A percentile compares a stretch with the other conserved stretches of the same genome.
These are phyloP conservation scores for Picochlorum sp. DNA, from an alignment of 139 green algal genomes.

Conservation along the genomic window DNA sequence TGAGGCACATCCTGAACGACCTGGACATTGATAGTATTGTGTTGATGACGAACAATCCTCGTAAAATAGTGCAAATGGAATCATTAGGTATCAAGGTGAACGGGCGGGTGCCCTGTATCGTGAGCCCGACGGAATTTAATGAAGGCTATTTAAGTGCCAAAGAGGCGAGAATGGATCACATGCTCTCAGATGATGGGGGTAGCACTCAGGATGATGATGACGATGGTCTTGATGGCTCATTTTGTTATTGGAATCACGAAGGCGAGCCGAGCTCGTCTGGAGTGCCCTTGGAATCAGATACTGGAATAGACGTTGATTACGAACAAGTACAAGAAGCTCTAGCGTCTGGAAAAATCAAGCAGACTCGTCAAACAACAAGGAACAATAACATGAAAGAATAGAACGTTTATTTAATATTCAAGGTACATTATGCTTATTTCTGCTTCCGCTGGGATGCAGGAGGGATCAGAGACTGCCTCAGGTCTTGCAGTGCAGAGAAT, in stretches of 20 bases:
- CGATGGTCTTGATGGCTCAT: slow-evolving; percentile 24
- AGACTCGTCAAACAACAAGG: background rate
- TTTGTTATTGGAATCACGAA: slow-evolving; percentile 55
- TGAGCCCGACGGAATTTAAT: slow-evolving; percentile 67
- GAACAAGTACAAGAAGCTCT: background rate
- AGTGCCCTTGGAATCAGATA: slow-evolving; percentile 19
- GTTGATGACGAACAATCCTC: slow-evolving; percentile 92
- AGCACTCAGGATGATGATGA: background rate
- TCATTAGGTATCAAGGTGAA: slow-evolving; percentile 63
- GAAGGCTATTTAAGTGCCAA: slow-evolving; percentile 45
- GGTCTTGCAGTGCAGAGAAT: slow-evolving; percentile 3
- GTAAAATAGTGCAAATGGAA: slow-evolving; percentile 73
- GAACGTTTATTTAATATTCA: background rate
- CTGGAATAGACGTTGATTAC: background rate
- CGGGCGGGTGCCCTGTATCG: slow-evolving; percentile 73
- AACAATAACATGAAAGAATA: slow-evolving; percentile 1
- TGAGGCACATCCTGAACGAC: slow-evolving; percentile 81
- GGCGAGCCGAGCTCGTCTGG: slow-evolving; percentile 41
- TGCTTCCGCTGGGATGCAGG: background rate
- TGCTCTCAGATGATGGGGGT: slow-evolving; percentile 7
- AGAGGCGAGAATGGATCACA: slow-evolving; percentile 37
- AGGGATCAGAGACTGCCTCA: slow-evolving; percentile 3
- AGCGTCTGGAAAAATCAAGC: background rate
- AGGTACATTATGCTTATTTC: background rate
- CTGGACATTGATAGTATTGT: slow-evolving; percentile 63